Evolutionary conservation across 306 rosid genomes (phyloP).

Genomic region (Quercus agrifolia): DNA sequence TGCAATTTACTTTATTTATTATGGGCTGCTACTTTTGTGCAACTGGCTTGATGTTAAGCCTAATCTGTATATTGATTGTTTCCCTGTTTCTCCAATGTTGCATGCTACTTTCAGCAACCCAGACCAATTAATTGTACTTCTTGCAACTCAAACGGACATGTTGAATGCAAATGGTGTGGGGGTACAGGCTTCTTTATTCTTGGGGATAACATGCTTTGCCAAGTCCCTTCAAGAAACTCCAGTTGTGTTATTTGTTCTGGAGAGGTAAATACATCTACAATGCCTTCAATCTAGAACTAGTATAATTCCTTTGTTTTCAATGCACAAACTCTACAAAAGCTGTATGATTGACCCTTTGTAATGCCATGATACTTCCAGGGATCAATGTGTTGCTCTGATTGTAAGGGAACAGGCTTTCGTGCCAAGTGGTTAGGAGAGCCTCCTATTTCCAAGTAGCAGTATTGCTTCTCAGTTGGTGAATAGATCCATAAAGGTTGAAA

Average conservation of each 20-base stretch:
- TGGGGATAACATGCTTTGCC: slow-evolving; percentile 97
- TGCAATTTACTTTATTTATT: not conserved
- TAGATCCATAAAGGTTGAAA: slow-evolving; percentile 6
- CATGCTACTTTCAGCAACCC: slow-evolving; percentile 69
- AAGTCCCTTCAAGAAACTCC: slow-evolving; percentile 87
- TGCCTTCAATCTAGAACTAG: not conserved
- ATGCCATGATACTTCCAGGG: slow-evolving; percentile 36
- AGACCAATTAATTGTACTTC: slow-evolving; percentile 80
- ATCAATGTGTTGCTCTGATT: slow-evolving; percentile 46
- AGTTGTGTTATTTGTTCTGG: slow-evolving; percentile 79
- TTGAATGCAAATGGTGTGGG: slow-evolving; percentile 89
- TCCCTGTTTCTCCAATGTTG: slow-evolving; percentile 19
- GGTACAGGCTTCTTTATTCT: slow-evolving; percentile 92
- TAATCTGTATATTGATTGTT: slow-evolving; percentile 2
- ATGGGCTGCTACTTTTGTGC: not conserved
- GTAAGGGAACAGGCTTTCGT: slow-evolving; percentile 60
- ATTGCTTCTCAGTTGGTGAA: slow-evolving; percentile 7
- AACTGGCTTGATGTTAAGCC: not conserved
- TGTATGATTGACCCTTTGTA: not conserved
- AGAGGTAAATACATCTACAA: slow-evolving; percentile 42
- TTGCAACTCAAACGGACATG: slow-evolving; percentile 73
- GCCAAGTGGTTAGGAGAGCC: slow-evolving; percentile 90
- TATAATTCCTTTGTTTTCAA: not conserved
- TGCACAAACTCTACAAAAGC: not conserved
- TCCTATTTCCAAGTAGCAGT: slow-evolving; percentile 49